These are phyloP conservation scores for Firmiana major DNA, from an alignment of 345 rosid genomes.

Conservation along the genomic window DNA sequence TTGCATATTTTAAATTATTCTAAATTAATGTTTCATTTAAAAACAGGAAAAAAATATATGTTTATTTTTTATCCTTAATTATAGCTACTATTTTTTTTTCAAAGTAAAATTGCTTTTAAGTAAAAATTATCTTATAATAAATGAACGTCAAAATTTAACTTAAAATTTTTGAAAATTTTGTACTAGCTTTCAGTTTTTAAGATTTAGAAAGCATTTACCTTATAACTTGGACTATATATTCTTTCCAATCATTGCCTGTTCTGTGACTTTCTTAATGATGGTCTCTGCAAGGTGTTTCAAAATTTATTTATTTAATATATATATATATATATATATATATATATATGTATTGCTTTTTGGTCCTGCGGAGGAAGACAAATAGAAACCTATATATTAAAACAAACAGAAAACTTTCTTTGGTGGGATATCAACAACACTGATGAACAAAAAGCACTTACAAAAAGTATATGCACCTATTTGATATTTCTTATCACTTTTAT, in stretches of 20 bases:
- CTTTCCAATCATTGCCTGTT: not conserved
- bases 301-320: not conserved
- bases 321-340: not conserved
- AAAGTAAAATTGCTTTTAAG: too few relatives aligned
- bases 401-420: not conserved
- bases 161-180: too few relatives aligned
- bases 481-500: not conserved
- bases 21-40: too few relatives aligned
- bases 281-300: not conserved
- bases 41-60: too few relatives aligned
- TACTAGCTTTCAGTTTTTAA: not conserved
- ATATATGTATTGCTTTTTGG: not conserved
- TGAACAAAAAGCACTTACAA: not conserved
- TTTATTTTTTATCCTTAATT: too few relatives aligned
- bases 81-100: too few relatives aligned
- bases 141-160: too few relatives aligned
- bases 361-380: slow-evolving; percentile 11
- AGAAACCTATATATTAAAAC: not conserved
- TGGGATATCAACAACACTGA: not conserved
- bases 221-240: not conserved
- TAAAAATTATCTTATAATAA: too few relatives aligned
- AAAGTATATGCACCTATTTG: not conserved
- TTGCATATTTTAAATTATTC: too few relatives aligned
- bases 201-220: not conserved
- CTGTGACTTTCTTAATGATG: not conserved